Evolutionary conservation across 768 basidiomycete genomes (phyloP), one percentile per base, ranked within the genome.

Genomic region (Sarcomyxa edulis): DNA sequence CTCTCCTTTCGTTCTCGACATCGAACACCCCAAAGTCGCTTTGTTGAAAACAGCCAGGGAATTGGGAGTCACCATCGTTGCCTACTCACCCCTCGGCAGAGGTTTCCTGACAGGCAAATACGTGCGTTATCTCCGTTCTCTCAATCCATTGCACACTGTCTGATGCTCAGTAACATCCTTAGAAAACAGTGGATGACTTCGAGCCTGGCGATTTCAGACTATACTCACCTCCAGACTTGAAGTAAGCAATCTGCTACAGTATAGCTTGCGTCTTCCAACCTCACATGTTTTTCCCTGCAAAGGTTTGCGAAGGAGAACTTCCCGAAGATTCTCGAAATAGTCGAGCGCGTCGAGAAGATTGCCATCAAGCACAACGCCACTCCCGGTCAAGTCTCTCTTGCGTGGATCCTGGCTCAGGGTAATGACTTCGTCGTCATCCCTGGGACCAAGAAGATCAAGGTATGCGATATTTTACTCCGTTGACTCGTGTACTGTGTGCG

Each of bases 31-130:
- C 6, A 61, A 65, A 42, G 62, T 71, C 23, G 57, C 45, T 2
- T 46, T 77, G 1, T 51, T 73, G 25, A 53, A 63, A 19, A 66
- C 71, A 1, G 66, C 65, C 8, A 54, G 71, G 15, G 74, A 76
- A 45, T 55, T 77, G 5, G 72, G 72, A 9, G 61, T 74, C 27
- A 59, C 65, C 30, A 61, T 74, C 14, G 55, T 79, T 7, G 70
- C 71, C 1, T 78, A 76, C 41, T 65, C 68, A 2, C 77, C 76
- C 2, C 60, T 78, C 18, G 74, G 74, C 12, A 59, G 72, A 22
- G 75, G 74, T 3, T 40, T 77, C n/a, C 46, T 76, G 35, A 75
- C 69, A 0, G 73, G 76, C 2, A 49, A 56, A 41, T 66, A 61
- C 36, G 68, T 69, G 37, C 44, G 62, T 54, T n/a, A 21, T 2